Conservation (phyloP, 495 filamentous ascomycete genomes). For the Aspergillus coremiiformis region DNA sequence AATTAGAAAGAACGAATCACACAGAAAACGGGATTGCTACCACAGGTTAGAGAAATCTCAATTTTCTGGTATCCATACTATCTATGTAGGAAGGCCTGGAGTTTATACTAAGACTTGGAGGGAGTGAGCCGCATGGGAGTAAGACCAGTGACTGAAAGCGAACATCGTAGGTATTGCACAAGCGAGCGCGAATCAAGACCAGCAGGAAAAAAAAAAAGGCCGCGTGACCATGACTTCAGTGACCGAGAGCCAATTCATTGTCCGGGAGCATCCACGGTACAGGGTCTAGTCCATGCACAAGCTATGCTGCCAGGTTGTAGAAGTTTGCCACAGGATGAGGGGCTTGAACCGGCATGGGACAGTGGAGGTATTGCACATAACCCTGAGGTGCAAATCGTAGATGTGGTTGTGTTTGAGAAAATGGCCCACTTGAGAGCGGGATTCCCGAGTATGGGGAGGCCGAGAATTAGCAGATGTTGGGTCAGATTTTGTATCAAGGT, state of each 20-base stretch:
- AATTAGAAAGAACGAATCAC: neutral
- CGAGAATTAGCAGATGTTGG: slow-evolving; percentile 9
- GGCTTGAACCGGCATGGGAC: neutral
- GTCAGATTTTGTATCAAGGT: slow-evolving; percentile 4
- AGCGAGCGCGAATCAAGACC: slow-evolving; percentile 16
- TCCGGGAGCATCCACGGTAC: slow-evolving; percentile 22
- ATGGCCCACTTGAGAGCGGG: slow-evolving; percentile 23
- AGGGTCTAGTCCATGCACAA: slow-evolving; percentile 8
- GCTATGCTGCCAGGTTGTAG: slow-evolving; percentile 1
- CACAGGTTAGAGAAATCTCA: neutral
- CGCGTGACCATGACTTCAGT: slow-evolving; percentile 32
- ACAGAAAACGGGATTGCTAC: neutral
- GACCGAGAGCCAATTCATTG: slow-evolving; percentile 18
- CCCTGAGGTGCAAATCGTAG: neutral
- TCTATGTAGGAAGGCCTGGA: neutral
- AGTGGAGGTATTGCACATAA: slow-evolving; percentile 4
- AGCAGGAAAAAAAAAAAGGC: slow-evolving; percentile 16
- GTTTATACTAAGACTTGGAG: slow-evolving; percentile 14
- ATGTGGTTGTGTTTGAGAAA: slow-evolving; percentile 5
- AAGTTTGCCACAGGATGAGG: slow-evolving; percentile 10
- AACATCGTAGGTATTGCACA: slow-evolving; percentile 9
- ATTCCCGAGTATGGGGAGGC: slow-evolving; percentile 23
- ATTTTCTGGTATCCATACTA: neutral
- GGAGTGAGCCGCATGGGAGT: neutral
- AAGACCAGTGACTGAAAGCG: neutral